Conservation (phyloP, 176 grass and related monocot species). For the Zoysia pacifica region DNA sequence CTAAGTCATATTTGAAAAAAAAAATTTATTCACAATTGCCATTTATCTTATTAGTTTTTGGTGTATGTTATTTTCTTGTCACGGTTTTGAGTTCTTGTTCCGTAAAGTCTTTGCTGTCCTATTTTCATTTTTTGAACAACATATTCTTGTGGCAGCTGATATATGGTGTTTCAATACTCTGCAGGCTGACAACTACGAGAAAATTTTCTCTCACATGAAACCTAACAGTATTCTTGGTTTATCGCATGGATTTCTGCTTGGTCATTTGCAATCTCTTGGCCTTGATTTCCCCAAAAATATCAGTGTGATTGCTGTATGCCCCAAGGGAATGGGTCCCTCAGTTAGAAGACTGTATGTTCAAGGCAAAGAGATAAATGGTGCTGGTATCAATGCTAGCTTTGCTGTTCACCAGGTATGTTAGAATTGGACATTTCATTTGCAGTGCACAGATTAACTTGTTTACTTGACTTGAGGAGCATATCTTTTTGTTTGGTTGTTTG, state of each 20-base stretch:
- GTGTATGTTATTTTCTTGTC: not conserved
- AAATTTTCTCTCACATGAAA: conserved; percentile 91
- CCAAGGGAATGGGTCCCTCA: conserved; percentile 90
- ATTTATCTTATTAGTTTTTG: not conserved
- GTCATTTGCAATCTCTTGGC: conserved; percentile 70
- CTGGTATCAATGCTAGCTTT: conserved; percentile 91
- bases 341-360: conserved; percentile 88
- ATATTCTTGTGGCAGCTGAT: not conserved
- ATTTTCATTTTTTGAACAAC: not conserved
- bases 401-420: conserved; percentile 83
- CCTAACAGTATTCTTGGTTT: conserved; percentile 85
- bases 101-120: not conserved
- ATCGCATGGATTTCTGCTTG: conserved; percentile 85
- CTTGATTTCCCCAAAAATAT: conserved; percentile 84
- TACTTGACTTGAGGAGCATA: not conserved
- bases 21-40: not conserved
- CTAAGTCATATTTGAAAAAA: not conserved
- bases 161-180: conserved; percentile 18
- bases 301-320: conserved; percentile 82
- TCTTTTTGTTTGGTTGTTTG: conserved; percentile 13
- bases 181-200: conserved; percentile 84
- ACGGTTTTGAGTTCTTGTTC: not conserved
- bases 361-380: conserved; percentile 86
- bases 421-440: not conserved
- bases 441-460: not conserved